Evolutionary conservation across 2,329 filamentous ascomycete species (phyloP), one percentile per base, ranked within the genome.

Genomic region (Colletotrichum navitas): DNA sequence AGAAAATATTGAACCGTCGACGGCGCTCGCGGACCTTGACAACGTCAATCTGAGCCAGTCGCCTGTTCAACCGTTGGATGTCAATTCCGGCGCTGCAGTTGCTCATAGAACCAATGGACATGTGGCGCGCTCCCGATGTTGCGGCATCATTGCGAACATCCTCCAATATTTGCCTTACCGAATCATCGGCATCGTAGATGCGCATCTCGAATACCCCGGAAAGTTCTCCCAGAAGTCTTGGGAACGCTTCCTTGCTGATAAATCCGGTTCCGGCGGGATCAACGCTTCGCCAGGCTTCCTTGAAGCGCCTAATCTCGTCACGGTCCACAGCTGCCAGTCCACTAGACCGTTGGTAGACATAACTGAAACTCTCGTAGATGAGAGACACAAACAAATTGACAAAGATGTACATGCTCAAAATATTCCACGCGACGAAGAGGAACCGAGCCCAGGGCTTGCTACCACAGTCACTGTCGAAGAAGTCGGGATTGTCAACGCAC

Each of bases 391-490:
- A 99, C 79, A 99, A 85, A 78, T 95, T 98, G 79, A 98, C 95
- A 78, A 99, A 99, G 78, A 99, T 97, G 83, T 99, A 99, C 96
- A 99, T 99, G 92, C 95, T 98, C 82, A 99, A 88, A 77, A 99
- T 95, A 84, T 99, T 99, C 96, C 96, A 99, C 5, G 92, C 90
- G 69, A 98, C 94, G 84, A 99, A 99, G 12, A 99, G 86, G 43
- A 91, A 90, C 63, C 94, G 88, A 10, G 96, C 94, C 94, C 96
- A 99, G 49, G 90, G 88, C 62, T 91, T 89, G 82, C 95, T 97
- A 70, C 96, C 96, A 78, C 96, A 99, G 82, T 99, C 97, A 77
- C 94, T 96, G 52, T 93, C 85, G 77, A 94, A 95, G 81, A 97
- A 98, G 49, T 87, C 87, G 1, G 84, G 78, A 45, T 87, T 87